Evolutionary conservation across 2,329 filamentous ascomycete species (phyloP).

Genomic region (Trichoderma pleuroti): DNA sequence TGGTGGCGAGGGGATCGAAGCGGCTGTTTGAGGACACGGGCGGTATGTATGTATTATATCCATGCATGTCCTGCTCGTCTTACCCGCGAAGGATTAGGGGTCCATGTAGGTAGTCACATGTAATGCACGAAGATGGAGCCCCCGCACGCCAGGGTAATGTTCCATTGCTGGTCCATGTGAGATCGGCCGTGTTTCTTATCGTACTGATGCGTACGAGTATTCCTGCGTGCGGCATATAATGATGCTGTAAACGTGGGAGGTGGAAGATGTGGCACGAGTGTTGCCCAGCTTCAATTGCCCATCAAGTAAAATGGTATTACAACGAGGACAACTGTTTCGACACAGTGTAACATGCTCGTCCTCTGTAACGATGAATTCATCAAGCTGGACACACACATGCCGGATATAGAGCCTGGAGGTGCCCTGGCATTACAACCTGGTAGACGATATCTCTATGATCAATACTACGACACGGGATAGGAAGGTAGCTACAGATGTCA

Average conservation of each 20-base stretch:
- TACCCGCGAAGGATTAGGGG: not conserved
- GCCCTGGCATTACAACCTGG: not conserved
- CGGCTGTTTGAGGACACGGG: not conserved
- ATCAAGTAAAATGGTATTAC: not conserved
- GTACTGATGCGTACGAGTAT: not conserved
- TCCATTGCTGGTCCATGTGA: not conserved
- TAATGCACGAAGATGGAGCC: slow-evolving; percentile 8
- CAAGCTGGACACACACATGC: not conserved
- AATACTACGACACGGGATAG: not conserved
- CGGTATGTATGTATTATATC: not conserved
- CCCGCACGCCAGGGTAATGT: not conserved
- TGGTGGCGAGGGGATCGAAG: not conserved
- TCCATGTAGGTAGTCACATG: not conserved
- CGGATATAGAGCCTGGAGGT: not conserved
- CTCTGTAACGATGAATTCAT: not conserved
- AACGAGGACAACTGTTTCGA: not conserved
- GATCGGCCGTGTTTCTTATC: not conserved
- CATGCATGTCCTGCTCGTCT: not conserved
- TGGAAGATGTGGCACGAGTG: not conserved
- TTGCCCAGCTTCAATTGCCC: not conserved
- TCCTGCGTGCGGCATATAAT: not conserved
- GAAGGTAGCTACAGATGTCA: not conserved
- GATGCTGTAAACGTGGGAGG: not conserved
- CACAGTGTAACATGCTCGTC: not conserved
- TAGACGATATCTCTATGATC: not conserved